Evolutionary conservation across 768 basidiomycete species (phyloP).

Genomic region (Hericium coralloides): DNA sequence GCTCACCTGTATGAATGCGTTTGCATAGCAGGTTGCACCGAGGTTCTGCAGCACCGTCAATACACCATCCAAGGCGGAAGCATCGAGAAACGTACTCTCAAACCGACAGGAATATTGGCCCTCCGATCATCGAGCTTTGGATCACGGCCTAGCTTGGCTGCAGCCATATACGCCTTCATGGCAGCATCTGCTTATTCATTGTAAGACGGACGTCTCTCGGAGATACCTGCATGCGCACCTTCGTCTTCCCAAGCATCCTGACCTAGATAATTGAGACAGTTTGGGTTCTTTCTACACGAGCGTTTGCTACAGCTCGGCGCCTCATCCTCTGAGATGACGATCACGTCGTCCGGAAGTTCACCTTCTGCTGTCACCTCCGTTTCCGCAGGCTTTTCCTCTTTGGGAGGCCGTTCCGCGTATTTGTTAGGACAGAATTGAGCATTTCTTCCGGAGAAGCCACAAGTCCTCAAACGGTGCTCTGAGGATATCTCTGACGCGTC

Average conservation of each 20-base stretch:
- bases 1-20: conserved; percentile 81
- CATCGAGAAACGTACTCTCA: conserved; percentile 44
- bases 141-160: conserved; percentile 8
- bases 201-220: background rate
- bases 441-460: conserved; percentile 51
- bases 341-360: conserved; percentile 52
- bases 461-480: conserved; percentile 59
- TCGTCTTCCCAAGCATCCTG: conserved; percentile 74
- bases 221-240: conserved; percentile 34
- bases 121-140: conserved; percentile 7
- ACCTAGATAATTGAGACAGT: conserved; percentile 83
- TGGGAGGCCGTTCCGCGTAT: conserved; percentile 25
- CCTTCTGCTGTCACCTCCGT: conserved; percentile 20
- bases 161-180: conserved; percentile 20
- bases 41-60: conserved; percentile 58
- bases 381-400: conserved; percentile 13
- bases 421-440: conserved; percentile 50
- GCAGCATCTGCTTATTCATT: conserved; percentile 3
- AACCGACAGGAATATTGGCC: conserved; percentile 49
- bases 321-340: conserved; percentile 66
- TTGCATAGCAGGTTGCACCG: conserved; percentile 95
- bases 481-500: conserved; percentile 49
- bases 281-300: conserved; percentile 66
- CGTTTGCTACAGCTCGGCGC: conserved; percentile 46
- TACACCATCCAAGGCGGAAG: background rate